Evolutionary conservation across 371 early-diverging fungal species (phyloP).

Genomic region (Batkoa obscura): DNA sequence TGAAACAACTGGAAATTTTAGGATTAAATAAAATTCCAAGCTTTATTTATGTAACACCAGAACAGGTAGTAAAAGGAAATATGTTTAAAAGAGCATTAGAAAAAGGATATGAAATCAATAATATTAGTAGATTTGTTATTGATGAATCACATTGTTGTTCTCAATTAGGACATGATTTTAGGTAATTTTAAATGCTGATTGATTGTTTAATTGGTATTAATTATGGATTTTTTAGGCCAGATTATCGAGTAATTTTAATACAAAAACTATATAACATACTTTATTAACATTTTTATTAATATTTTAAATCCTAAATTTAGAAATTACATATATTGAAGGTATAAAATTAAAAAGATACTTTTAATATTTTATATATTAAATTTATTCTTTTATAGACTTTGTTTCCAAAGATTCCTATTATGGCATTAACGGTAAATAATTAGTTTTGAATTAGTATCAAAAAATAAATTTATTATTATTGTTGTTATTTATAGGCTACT

Average conservation of each 20-base stretch:
- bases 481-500: no score
- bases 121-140: slow-evolving; percentile 82
- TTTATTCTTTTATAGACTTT: no score
- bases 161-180: slow-evolving; percentile 96
- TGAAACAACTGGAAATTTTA: background rate
- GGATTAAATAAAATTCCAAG: background rate
- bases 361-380: no score
- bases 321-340: no score
- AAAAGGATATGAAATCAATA: slow-evolving; percentile 28
- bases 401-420: no score
- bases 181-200: background rate
- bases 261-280: slow-evolving; percentile 20
- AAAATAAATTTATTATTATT: no score
- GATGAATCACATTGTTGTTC: slow-evolving; percentile 98
- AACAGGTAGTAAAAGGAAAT: slow-evolving; percentile 59
- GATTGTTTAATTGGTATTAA: background rate
- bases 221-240: slow-evolving; percentile 28
- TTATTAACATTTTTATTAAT: no score
- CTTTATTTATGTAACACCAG: slow-evolving; percentile 91
- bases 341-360: no score
- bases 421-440: no score
- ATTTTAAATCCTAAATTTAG: no score
- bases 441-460: no score
- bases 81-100: slow-evolving; percentile 36
- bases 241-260: slow-evolving; percentile 51